Evolutionary conservation across 1,139 yeast genomes (phyloP), one percentile per base, ranked within the genome.

Genomic region (Geotrichum phurueaensis): DNA sequence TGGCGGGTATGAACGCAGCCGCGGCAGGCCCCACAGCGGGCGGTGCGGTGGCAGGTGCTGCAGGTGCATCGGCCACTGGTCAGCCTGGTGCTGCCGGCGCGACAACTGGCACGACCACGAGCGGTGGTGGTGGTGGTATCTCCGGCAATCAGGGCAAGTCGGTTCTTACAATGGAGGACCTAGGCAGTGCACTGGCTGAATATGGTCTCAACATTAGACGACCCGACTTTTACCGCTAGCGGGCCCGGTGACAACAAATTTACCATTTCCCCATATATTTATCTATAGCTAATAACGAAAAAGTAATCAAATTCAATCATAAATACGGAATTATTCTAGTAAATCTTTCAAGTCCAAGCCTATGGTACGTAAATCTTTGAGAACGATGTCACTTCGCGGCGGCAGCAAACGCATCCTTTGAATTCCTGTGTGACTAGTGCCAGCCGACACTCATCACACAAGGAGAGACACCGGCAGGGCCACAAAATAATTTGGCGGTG

Each of bases 391-490:
- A 91, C 96, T 22, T 81, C 81, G 31, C 85, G 77, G 53, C 96
- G 81, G 69, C 98, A 91, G 68, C 96, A 88, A 0, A 90, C 95
- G 73, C 98, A 91, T 0, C 87, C 87, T 62, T 83, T 84, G 68
- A 87, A 86, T 15, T 89, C 88, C 63, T 90, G 81, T 27, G 85
- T 76, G 2, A 90, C 92, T 60, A 91, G 77, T n/a, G 88, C 82
- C 36, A 85, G 76, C 27, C 97, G 79, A 70, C 98, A 91, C 18
- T 83, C 81, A 65, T 90, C 96, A 72, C 98, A 91, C 9, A 91
- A 79, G 0, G 96, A 91, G 65, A 91, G 83, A 72, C 98, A 91
- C 67, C 85, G 82, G 71, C 98, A 91, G 0, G 98, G 98, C 97
- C 97, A 91, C 2, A 94, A 78, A 18, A 91, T 85, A 51, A 91